Evolutionary conservation across 345 rosid genomes (phyloP), one percentile per base, ranked within the genome.

Genomic region (Pugionium cornutum): DNA sequence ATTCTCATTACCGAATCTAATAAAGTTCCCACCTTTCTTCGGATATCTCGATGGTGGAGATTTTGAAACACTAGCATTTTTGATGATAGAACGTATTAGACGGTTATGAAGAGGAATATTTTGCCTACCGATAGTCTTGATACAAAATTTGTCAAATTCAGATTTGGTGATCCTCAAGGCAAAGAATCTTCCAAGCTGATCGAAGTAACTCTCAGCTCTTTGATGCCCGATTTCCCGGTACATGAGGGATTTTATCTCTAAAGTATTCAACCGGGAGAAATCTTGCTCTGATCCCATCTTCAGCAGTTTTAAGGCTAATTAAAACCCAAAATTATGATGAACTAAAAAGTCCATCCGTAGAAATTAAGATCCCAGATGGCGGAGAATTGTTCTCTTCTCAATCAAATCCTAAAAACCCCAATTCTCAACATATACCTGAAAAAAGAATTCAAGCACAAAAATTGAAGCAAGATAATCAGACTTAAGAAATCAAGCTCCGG

Each of bases 191-290:
- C 77, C 73, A 7, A 92, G 91, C 67, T 79, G 95, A 54, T 83
- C 75, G 64, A 92, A 92, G 83, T 92, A 92, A 53, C 56, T 84
- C 53, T 84, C 82, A 0, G 96, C 94, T 80, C 85, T 85, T 66
- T 80, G 87, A 53, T 79, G 75, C 43, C 98, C 98, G 48, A 92
- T 78, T 81, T 69, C 78, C n/a, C 53, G 45, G 57, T 2, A 40
- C 6, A 73, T 67, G 2, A 39, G 73, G 33, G 77, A 3, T 54
- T 28, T 73, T 0, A 73, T 53, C 77, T 67, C 68, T 10, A 54
- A 32, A 0, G 77, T 67, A 67, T 73, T 64, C 3, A 33, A 37
- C n/a, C 72, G 51, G 1, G 51, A 53, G 27, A 0, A 10, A 5
- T 9, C 30, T 52, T 58, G 53, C 50, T 59, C 49, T 48, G 68